These are phyloP conservation scores for Rosa rugosa DNA, from an alignment of 306 rosid species.

Conservation along the genomic window DNA sequence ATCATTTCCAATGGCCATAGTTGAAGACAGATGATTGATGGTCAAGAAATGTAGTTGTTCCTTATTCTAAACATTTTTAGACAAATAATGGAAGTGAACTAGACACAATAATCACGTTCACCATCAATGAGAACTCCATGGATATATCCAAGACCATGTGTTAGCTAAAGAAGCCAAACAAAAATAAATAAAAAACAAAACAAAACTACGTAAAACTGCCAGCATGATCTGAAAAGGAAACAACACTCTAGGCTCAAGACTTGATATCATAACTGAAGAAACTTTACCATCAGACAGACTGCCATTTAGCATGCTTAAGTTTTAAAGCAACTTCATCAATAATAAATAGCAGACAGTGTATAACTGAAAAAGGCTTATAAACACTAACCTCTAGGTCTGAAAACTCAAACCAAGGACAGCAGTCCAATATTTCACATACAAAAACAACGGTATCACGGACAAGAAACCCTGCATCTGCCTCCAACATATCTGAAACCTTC, in stretches of 20 bases:
- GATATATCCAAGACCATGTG: neutral
- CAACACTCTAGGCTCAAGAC: neutral
- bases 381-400: conserved; percentile 93
- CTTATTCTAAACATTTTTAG: neutral
- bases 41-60: neutral
- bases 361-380: conserved; percentile 24
- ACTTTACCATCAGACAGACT: neutral
- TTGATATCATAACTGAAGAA: conserved; percentile 1
- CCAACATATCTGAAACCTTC: conserved; percentile 98
- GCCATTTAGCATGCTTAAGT: neutral
- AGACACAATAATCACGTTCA: neutral
- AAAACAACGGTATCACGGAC: conserved; percentile 93
- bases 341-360: neutral
- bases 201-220: neutral
- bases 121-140: neutral
- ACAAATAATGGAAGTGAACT: neutral
- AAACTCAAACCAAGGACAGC: conserved; percentile 99
- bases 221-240: neutral
- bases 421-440: conserved; percentile 96
- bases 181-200: neutral
- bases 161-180: neutral
- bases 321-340: neutral
- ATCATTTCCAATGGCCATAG: neutral
- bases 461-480: conserved; percentile 96
- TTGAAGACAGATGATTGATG: neutral